phyloP scores from a whole-genome alignment of 1,139 yeast genomes.

The Taiozyma onychis region DNA sequence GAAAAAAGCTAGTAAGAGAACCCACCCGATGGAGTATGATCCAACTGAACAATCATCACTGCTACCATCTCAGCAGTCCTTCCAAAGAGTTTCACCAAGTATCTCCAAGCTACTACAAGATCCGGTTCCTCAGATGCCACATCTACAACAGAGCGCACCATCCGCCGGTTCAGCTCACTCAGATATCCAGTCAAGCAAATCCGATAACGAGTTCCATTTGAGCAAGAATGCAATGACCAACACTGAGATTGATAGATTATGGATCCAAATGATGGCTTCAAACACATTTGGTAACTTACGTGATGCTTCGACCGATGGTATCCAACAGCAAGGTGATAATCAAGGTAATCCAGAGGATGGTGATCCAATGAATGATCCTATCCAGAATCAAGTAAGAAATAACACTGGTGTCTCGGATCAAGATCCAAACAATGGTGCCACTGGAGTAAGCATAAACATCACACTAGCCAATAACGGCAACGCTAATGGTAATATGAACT shows the following conservation, averaged over 20 bases:
- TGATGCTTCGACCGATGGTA: background rate
- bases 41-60: background rate
- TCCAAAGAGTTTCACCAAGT: background rate
- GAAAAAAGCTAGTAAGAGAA: background rate
- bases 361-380: background rate
- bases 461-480: background rate
- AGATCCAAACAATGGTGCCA: background rate
- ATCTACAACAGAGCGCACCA: constrained; percentile 61
- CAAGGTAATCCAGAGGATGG: background rate
- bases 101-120: background rate
- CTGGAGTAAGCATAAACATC: background rate
- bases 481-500: background rate
- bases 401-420: background rate
- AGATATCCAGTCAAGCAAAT: background rate
- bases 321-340: background rate
- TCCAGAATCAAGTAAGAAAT: background rate
- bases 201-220: constrained; percentile 14
- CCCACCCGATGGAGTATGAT: background rate
- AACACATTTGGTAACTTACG: background rate
- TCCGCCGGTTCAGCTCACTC: background rate
- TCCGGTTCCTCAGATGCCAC: background rate
- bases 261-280: constrained; percentile 21
- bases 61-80: background rate
- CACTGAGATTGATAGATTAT: constrained; percentile 18
- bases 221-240: constrained; percentile 14